Conservation (phyloP, 139 green algal species). For the Chlorella vulgaris region DNA sequence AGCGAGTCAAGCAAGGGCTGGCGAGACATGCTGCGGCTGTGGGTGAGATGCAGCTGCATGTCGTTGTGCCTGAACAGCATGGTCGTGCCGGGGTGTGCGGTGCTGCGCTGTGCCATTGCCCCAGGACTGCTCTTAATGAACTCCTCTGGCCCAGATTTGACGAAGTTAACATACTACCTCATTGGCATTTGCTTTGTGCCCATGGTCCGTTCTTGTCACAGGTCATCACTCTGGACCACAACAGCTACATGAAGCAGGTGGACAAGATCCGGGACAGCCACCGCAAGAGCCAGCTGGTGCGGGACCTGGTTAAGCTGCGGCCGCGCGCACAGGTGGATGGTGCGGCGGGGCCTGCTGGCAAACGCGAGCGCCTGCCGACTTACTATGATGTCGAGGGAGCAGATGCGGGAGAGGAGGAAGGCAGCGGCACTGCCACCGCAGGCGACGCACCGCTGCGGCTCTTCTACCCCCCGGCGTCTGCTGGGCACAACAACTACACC, state of each 20-base stretch:
- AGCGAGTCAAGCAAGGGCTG: conserved; percentile 30
- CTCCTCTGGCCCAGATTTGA: too few species aligned
- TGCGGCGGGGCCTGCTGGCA: not conserved
- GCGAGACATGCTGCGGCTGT: conserved; percentile 62
- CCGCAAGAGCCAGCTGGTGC: conserved; percentile 43
- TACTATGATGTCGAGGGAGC: conserved; percentile 22
- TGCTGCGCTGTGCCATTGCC: too few species aligned
- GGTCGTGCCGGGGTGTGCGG: too few species aligned
- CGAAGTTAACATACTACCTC: too few species aligned
- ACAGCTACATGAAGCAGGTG: conserved; percentile 50
- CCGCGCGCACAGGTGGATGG: not conserved
- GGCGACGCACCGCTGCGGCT: conserved; percentile 13
- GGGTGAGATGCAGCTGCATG: too few species aligned
- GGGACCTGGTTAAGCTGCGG: conserved; percentile 38
- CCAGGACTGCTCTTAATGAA: too few species aligned
- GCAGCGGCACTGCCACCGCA: not conserved
- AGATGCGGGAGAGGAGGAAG: not conserved
- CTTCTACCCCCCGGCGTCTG: conserved; percentile 52
- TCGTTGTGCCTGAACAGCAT: too few species aligned
- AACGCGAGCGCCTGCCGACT: conserved; percentile 41
- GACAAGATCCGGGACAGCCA: conserved; percentile 47
- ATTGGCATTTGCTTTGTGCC: too few species aligned
- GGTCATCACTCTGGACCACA: conserved; percentile 53
- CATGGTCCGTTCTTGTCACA: too few species aligned
- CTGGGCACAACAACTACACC: conserved; percentile 55